Base-by-base conservation (phyloP, 2,329 filamentous ascomycete species). In the Aspergillus arachidicola region DNA sequence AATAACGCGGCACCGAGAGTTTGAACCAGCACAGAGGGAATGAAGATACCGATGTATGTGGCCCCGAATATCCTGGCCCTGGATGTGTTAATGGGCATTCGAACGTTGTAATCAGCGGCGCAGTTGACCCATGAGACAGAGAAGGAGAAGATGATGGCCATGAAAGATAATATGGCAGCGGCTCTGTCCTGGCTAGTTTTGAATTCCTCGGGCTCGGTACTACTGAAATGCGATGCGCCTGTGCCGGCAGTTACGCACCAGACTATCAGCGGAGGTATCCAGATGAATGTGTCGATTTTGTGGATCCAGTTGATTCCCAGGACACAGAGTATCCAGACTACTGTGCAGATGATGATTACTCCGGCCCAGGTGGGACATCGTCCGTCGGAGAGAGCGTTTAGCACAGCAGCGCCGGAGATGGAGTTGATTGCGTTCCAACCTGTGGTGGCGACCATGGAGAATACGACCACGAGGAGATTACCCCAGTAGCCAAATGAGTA, bases 401-500 rank as follows among this genome's bases (percentile, higher is more conserved):
- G 67, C 1, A 75, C 73, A 2, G 70, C 72, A 3, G 76, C 75
- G 3, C 76, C 76, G 6, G 76, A 77, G 46, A 78, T 78, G 10
- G 74, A 75, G 61, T 78, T 78, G 56, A 78, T 78, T 19, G 75
- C 75, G 46, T 77, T 78, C 76, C 76, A 79, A 9, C 76, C 76
- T 23, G 75, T 78, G 23, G 76, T 78, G 45, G 73, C 72, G 21
- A 78, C 64, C 71, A 78, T 78, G 3, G 74, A 77, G 62, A 78
- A 78, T 28, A 78, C 50, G 0, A 79, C 74, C 3, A 78, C 74
- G 4, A 77, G 69, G 21, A 78, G 66, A 36, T 77, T 78, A 4
- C 76, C 75, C 75, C 75, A 79, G 41, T 77, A 78, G 45, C 76
- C 76, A 62, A 78, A 79, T 3, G 76, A 78, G 62, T 77, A 78